Percentiles rank a stretch among this genome's conserved stretches.
phyloP scores from a whole-genome alignment of 495 filamentous ascomycete genomes.

The Daldinia concentrica region DNA sequence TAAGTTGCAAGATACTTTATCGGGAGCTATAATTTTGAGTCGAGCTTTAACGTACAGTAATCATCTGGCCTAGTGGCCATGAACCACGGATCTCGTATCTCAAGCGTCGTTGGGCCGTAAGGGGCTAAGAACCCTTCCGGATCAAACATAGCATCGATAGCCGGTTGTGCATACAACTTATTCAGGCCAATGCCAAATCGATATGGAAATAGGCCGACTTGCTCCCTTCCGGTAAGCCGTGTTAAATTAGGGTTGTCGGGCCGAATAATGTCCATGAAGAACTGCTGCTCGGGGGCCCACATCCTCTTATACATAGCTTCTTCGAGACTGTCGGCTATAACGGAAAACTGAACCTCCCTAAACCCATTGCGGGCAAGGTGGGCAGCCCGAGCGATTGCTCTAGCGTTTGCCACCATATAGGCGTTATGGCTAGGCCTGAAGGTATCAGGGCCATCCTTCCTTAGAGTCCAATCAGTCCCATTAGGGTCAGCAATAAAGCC shows the following conservation, averaged over 20 bases:
- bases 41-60: constrained; percentile 45
- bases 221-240: constrained; percentile 50
- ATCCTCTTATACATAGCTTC: constrained; percentile 50
- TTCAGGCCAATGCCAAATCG: constrained; percentile 54
- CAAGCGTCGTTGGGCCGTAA: constrained; percentile 58
- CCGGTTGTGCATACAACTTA: constrained; percentile 41
- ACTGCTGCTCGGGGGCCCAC: constrained; percentile 54
- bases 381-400: constrained; percentile 52
- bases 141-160: constrained; percentile 50
- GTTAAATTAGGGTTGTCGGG: constrained; percentile 48
- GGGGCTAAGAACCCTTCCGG: constrained; percentile 50
- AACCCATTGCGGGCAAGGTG: constrained; percentile 41
- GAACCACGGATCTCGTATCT: constrained; percentile 54
- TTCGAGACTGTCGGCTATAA: constrained; percentile 48
- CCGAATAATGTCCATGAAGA: constrained; percentile 57
- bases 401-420: constrained; percentile 59
- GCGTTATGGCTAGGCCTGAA: constrained; percentile 57
- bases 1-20: neutral
- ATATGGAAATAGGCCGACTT: constrained; percentile 57
- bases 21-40: neutral
- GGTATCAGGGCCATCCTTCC: constrained; percentile 54
- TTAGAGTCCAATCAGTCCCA: constrained; percentile 42
- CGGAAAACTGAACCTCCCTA: constrained; percentile 46
- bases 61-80: constrained; percentile 48
- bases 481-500: constrained; percentile 52